phyloP scores from a whole-genome alignment of 257 asterid genomes.

The Penstemon newberryi region DNA sequence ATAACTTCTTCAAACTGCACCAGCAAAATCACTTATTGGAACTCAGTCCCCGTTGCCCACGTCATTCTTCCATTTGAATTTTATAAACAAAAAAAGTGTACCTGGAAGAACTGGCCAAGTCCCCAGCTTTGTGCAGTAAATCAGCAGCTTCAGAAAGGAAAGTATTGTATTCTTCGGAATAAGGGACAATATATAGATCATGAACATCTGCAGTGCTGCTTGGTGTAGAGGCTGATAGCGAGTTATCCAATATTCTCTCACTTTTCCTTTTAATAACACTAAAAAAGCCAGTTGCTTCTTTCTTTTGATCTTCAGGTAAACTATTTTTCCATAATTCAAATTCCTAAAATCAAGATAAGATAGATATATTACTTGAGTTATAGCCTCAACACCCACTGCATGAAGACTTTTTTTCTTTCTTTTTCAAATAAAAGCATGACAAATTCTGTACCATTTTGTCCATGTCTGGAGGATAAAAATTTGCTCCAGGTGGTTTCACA shows the following conservation, averaged over 20 bases:
- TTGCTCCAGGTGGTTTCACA: constrained; percentile 85
- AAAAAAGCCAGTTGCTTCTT: constrained; percentile 83
- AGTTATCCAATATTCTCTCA: constrained; percentile 54
- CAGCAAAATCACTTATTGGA: constrained; percentile 25
- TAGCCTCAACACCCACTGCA: constrained; percentile 4
- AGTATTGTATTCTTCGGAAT: constrained; percentile 67
- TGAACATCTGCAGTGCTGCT: constrained; percentile 37
- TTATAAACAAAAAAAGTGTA: constrained; percentile 28
- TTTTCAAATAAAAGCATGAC: constrained; percentile 18
- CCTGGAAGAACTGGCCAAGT: constrained; percentile 68
- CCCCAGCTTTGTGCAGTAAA: constrained; percentile 81
- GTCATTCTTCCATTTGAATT: constrained; percentile 7
- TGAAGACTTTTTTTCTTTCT: constrained; percentile 11
- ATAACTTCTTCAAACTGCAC: constrained; percentile 83
- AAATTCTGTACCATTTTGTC: constrained; percentile 67
- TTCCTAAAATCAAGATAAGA: constrained; percentile 51
- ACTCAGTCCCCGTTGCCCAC: background rate
- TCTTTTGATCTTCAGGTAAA: constrained; percentile 71
- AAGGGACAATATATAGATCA: constrained; percentile 77
- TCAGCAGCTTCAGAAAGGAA: constrained; percentile 71
- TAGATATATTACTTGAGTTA: background rate
- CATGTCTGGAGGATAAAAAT: constrained; percentile 95
- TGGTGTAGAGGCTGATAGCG: constrained; percentile 31
- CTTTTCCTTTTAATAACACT: constrained; percentile 79
- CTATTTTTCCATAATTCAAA: constrained; percentile 81